phyloP scores from a whole-genome alignment of 345 rosid genomes.

The Camelina hispida region DNA sequence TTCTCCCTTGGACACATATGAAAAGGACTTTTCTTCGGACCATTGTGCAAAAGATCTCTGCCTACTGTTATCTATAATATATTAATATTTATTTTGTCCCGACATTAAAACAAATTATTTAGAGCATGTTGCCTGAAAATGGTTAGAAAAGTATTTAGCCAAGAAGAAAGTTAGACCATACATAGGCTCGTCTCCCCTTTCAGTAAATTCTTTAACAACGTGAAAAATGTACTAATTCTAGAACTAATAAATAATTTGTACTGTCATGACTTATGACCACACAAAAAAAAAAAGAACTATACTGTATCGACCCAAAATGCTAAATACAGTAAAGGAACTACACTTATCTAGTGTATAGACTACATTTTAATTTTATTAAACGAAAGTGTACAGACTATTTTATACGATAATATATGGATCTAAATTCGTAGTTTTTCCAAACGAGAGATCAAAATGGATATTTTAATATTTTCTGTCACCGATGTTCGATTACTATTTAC shows the following conservation, averaged over 20 bases:
- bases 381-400: too few species aligned
- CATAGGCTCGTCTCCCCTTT: conserved; percentile 7
- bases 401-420: too few species aligned
- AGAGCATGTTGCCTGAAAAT: conserved; percentile 12
- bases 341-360: too few species aligned
- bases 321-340: too few species aligned
- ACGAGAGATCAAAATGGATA: background rate
- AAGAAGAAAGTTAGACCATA: conserved; percentile 20
- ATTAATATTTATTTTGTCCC: background rate
- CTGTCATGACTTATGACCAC: too few species aligned
- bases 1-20: conserved; percentile 37
- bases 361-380: too few species aligned
- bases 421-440: background rate
- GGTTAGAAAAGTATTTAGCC: conserved; percentile 24
- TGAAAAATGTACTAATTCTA: too few species aligned
- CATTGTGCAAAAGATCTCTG: conserved; percentile 27
- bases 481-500: background rate
- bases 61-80: background rate
- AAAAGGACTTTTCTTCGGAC: conserved; percentile 29
- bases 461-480: too few species aligned
- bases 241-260: too few species aligned
- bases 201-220: background rate
- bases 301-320: too few species aligned
- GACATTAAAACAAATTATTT: background rate
- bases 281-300: too few species aligned